phyloP scores from a whole-genome alignment of 768 basidiomycete genomes.

The Hypholoma fasciculare region DNA sequence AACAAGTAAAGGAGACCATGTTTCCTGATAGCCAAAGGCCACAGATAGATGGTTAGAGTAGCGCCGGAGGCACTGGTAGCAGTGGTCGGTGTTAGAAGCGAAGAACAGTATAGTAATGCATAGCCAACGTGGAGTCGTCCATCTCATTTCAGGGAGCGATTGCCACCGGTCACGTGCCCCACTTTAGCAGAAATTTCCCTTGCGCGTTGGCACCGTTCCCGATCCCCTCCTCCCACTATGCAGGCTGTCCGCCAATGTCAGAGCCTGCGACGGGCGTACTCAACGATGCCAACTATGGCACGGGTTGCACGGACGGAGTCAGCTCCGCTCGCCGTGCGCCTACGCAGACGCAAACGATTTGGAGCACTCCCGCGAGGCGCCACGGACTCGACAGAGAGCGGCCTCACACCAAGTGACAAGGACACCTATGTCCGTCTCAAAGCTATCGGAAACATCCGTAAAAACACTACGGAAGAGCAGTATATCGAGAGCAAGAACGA shows the following conservation, averaged over 20 bases:
- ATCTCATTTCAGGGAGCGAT: background rate
- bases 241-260: slow-evolving; percentile 32
- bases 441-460: slow-evolving; percentile 51
- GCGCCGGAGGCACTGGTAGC: background rate
- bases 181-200: slow-evolving; percentile 17
- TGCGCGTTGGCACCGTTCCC: slow-evolving; percentile 4
- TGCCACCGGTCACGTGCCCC: slow-evolving; percentile 11
- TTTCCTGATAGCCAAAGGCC: slow-evolving; percentile 21
- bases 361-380: slow-evolving; percentile 31
- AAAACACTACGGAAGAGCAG: slow-evolving; percentile 47
- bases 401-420: slow-evolving; percentile 67
- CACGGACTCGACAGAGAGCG: slow-evolving; percentile 50
- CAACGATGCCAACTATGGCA: slow-evolving; percentile 37
- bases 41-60: slow-evolving; percentile 8
- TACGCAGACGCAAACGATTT: slow-evolving; percentile 59
- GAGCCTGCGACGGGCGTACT: slow-evolving; percentile 33
- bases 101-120: background rate
- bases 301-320: slow-evolving; percentile 66
- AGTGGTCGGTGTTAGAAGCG: background rate
- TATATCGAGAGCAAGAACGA: slow-evolving; percentile 60
- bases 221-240: slow-evolving; percentile 21
- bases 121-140: background rate
- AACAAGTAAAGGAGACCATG: slow-evolving; percentile 40
- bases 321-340: slow-evolving; percentile 71
- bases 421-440: slow-evolving; percentile 59